Percentiles rank a stretch among this genome's conserved stretches.
These are phyloP conservation scores for Microstegium vimineum DNA, from an alignment of 176 grass and related monocot genomes.

Conservation along the genomic window DNA sequence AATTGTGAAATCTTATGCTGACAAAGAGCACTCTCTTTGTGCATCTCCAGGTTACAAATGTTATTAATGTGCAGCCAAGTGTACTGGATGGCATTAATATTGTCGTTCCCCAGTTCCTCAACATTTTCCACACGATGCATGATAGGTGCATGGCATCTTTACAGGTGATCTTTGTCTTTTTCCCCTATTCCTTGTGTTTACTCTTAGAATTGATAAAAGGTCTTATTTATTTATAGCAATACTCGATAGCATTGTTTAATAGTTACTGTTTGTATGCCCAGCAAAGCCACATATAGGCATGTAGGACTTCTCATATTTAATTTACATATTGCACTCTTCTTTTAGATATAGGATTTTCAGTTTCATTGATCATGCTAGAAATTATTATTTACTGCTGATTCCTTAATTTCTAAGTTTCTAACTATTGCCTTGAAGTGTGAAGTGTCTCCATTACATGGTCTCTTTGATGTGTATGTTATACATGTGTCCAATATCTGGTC, in stretches of 20 bases:
- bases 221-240: neutral
- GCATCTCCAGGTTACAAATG: constrained; percentile 76
- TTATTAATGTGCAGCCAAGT: constrained; percentile 68
- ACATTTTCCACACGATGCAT: constrained; percentile 85
- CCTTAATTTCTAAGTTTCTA: neutral
- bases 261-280: constrained; percentile 4
- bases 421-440: neutral
- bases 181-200: neutral
- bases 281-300: neutral
- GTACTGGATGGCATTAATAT: constrained; percentile 45
- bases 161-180: constrained; percentile 48
- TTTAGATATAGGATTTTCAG: neutral
- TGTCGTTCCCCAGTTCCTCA: constrained; percentile 66
- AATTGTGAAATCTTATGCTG: constrained; percentile 4
- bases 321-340: neutral
- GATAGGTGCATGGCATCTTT: constrained; percentile 83
- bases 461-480: neutral
- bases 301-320: neutral
- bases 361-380: constrained; percentile 1
- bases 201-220: neutral
- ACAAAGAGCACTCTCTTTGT: constrained; percentile 18
- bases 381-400: neutral
- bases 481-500: neutral
- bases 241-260: constrained; percentile 27
- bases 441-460: neutral